These are phyloP conservation scores for Candida pseudocylindracea DNA, from an alignment of 1,139 yeast species.

Conservation along the genomic window DNA sequence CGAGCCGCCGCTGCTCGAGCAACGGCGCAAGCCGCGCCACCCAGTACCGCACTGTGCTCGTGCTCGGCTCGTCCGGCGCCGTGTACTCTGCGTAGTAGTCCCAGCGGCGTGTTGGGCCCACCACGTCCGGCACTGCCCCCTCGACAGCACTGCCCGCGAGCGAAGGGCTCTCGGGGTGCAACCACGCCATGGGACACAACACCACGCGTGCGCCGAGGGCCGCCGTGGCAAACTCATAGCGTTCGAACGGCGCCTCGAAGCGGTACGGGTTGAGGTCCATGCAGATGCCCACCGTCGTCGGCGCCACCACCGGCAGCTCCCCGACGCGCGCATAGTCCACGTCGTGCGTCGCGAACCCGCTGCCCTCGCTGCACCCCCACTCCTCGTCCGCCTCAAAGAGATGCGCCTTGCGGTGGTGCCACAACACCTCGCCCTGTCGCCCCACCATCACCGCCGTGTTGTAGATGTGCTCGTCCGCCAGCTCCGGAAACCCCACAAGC, in stretches of 20 bases:
- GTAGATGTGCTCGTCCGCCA: conserved; percentile 13
- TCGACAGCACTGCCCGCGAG: conserved; percentile 6
- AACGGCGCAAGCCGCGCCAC: conserved; percentile 47
- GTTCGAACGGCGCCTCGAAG: conserved; percentile 57
- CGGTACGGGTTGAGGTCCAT: conserved; percentile 86
- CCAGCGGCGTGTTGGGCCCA: not conserved
- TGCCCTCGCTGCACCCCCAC: conserved; percentile 52
- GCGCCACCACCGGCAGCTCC: conserved; percentile 4
- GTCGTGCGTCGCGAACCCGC: conserved; percentile 16
- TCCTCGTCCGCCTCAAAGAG: conserved; percentile 58
- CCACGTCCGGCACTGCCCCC: conserved; percentile 2
- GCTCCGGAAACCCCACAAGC: conserved; percentile 68
- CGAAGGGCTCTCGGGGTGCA: conserved; percentile 31
- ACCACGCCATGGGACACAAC: conserved; percentile 80
- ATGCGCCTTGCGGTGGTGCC: conserved; percentile 60
- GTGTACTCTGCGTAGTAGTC: not conserved
- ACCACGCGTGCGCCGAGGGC: conserved; percentile 22
- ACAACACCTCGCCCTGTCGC: conserved; percentile 32
- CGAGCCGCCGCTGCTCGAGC: conserved; percentile 5
- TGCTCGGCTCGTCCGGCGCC: conserved; percentile 5
- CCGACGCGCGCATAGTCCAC: conserved; percentile 2
- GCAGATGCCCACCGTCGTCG: conserved; percentile 62
- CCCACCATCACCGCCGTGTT: conserved; percentile 53
- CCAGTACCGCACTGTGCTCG: conserved; percentile 33
- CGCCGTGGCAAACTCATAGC: conserved; percentile 49